phyloP scores from a whole-genome alignment of 192 early-diverging fungal species.

The Coemansia sp. region DNA sequence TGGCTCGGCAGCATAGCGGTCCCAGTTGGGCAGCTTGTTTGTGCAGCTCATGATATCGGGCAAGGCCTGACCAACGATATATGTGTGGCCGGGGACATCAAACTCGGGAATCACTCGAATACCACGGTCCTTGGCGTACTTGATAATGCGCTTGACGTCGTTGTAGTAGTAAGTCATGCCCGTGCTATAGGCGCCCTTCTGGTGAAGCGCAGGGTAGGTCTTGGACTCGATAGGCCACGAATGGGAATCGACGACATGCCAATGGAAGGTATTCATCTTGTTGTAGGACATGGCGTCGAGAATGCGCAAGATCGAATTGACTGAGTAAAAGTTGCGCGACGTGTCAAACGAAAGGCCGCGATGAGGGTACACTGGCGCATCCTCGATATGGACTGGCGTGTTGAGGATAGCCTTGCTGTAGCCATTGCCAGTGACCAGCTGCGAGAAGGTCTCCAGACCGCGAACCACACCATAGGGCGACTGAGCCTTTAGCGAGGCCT shows the following conservation, averaged over 20 bases:
- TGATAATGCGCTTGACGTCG: constrained; percentile 67
- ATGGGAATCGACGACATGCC: constrained; percentile 72
- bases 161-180: constrained; percentile 64
- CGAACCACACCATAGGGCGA: constrained; percentile 68
- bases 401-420: constrained; percentile 55
- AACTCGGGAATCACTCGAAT: constrained; percentile 88
- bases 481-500: constrained; percentile 58
- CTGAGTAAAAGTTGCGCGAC: constrained; percentile 63
- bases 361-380: constrained; percentile 62
- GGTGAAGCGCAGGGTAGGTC: constrained; percentile 59
- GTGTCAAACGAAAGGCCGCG: constrained; percentile 71
- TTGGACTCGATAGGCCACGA: constrained; percentile 68
- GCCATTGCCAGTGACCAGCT: constrained; percentile 59
- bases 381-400: constrained; percentile 60
- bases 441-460: constrained; percentile 70
- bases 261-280: constrained; percentile 81
- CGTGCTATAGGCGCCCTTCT: constrained; percentile 63
- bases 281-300: constrained; percentile 67
- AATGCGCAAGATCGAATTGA: constrained; percentile 57
- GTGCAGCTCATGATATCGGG: constrained; percentile 63
- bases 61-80: constrained; percentile 52
- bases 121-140: constrained; percentile 72
- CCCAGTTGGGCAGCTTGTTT: constrained; percentile 60
- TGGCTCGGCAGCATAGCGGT: constrained; percentile 67
- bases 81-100: constrained; percentile 81